Conservation (phyloP, 345 rosid genomes). For the Melaleuca quinquenervia region DNA sequence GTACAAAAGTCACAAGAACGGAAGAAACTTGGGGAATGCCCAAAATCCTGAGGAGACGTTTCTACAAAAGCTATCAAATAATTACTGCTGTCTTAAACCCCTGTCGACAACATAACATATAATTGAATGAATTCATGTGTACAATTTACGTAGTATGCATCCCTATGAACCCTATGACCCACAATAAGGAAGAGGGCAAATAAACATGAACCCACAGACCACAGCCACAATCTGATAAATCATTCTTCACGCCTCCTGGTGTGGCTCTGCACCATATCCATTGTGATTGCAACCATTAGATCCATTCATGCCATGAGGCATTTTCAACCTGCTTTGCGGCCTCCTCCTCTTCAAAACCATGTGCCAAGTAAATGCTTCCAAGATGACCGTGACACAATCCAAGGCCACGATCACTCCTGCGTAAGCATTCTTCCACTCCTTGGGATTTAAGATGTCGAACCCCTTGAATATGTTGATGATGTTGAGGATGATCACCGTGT, state of each 20-base stretch:
- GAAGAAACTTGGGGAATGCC: not conserved
- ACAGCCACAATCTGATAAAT: not conserved
- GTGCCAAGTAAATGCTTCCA: slow-evolving; percentile 39
- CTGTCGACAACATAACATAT: not conserved
- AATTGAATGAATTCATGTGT: not conserved
- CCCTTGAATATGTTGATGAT: slow-evolving; percentile 72
- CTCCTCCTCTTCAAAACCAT: slow-evolving; percentile 31
- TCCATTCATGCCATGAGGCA: slow-evolving; percentile 15
- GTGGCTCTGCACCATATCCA: slow-evolving; percentile 7
- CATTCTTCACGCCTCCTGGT: slow-evolving; percentile 3
- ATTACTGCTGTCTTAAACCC: not conserved
- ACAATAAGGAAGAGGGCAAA: not conserved
- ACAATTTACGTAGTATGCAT: not conserved
- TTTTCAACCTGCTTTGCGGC: slow-evolving; percentile 14
- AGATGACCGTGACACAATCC: slow-evolving; percentile 14
- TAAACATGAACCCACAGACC: not conserved
- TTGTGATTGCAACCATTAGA: slow-evolving; percentile 14
- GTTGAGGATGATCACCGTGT: slow-evolving; percentile 41
- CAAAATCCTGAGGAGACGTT: not conserved
- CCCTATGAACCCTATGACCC: not conserved
- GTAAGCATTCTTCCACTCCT: slow-evolving; percentile 71
- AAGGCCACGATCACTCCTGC: slow-evolving; percentile 28
- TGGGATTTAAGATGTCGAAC: slow-evolving; percentile 51
- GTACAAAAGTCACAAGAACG: not conserved
- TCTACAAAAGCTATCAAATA: slow-evolving; percentile 2